These are phyloP conservation scores for Zygosaccharomyces bisporus DNA, from an alignment of 805 yeast genomes.

Conservation along the genomic window DNA sequence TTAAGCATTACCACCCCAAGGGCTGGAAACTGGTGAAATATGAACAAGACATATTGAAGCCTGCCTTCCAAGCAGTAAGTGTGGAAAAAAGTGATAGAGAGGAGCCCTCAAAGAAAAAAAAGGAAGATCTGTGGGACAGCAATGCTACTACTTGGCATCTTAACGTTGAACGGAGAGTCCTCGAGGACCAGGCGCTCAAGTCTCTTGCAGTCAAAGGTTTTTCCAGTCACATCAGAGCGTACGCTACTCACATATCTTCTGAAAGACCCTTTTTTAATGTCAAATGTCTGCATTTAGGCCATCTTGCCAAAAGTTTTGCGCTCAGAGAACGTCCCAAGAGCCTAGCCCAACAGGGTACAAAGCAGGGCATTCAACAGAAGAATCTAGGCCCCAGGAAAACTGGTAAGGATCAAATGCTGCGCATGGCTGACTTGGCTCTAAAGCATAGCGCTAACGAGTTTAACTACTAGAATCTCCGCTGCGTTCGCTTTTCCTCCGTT, in stretches of 20 bases:
- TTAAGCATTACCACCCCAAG: conserved; percentile 53
- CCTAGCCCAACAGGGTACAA: conserved; percentile 45
- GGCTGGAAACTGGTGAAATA: conserved; percentile 50
- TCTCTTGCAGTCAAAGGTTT: conserved; percentile 76
- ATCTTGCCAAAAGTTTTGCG: conserved; percentile 91
- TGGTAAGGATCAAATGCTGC: conserved; percentile 67
- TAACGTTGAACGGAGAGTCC: conserved; percentile 80
- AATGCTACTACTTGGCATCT: conserved; percentile 97
- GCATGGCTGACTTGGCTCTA: conserved; percentile 68
- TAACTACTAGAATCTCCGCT: conserved; percentile 40
- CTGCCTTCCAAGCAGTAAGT: conserved; percentile 33
- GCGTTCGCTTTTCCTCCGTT: neutral
- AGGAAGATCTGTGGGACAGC: conserved; percentile 70
- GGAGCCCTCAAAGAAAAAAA: conserved; percentile 25
- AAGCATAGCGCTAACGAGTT: conserved; percentile 68
- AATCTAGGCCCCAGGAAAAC: conserved; percentile 11
- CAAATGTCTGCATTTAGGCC: conserved; percentile 84
- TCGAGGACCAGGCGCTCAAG: conserved; percentile 59
- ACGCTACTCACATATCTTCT: conserved; percentile 83
- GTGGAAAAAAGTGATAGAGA: conserved; percentile 37
- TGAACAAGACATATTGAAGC: conserved; percentile 41
- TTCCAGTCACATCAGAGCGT: conserved; percentile 87
- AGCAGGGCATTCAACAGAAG: conserved; percentile 16
- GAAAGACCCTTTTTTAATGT: conserved; percentile 83
- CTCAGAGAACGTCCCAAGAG: conserved; percentile 90